phyloP scores from a whole-genome alignment of 129 eudicot genomes.

The Erigeron canadensis region DNA sequence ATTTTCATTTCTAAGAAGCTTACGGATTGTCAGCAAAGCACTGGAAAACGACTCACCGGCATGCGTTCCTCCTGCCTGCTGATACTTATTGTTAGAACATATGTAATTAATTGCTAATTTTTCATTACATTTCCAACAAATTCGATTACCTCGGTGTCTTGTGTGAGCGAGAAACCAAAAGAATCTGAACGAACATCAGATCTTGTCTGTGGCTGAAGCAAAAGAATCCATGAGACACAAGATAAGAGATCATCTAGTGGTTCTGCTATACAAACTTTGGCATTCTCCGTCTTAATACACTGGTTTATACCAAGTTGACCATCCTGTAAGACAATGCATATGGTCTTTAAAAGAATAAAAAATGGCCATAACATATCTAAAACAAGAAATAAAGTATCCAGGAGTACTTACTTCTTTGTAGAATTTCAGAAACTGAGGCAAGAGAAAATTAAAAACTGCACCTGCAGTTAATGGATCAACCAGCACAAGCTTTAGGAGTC shows the following conservation, averaged over 20 bases:
- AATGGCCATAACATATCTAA: neutral
- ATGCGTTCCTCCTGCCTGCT: slow-evolving; percentile 52
- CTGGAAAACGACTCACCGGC: slow-evolving; percentile 54
- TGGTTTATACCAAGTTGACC: slow-evolving; percentile 44
- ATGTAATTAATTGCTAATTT: slow-evolving; percentile 1
- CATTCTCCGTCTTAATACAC: slow-evolving; percentile 55
- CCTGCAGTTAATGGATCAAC: slow-evolving; percentile 62
- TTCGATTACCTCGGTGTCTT: slow-evolving; percentile 62
- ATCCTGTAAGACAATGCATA: slow-evolving; percentile 51
- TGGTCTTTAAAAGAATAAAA: slow-evolving; percentile 15
- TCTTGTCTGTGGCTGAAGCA: slow-evolving; percentile 66
- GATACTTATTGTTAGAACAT: slow-evolving; percentile 14
- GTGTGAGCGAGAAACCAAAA: slow-evolving; percentile 85
- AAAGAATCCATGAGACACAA: slow-evolving; percentile 77
- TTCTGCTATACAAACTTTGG: slow-evolving; percentile 51
- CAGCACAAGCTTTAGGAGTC: slow-evolving; percentile 70
- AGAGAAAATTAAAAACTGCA: slow-evolving; percentile 64
- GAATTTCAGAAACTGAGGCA: slow-evolving; percentile 63
- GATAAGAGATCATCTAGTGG: slow-evolving; percentile 78
- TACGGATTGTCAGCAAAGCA: slow-evolving; percentile 54
- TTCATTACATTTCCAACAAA: neutral
- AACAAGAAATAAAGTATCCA: neutral
- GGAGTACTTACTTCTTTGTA: slow-evolving; percentile 50
- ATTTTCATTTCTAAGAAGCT: slow-evolving; percentile 52
- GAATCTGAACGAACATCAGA: slow-evolving; percentile 47